Base-by-base conservation (phyloP, 495 filamentous ascomycete genomes). In the Penicillium maclennaniae region DNA sequence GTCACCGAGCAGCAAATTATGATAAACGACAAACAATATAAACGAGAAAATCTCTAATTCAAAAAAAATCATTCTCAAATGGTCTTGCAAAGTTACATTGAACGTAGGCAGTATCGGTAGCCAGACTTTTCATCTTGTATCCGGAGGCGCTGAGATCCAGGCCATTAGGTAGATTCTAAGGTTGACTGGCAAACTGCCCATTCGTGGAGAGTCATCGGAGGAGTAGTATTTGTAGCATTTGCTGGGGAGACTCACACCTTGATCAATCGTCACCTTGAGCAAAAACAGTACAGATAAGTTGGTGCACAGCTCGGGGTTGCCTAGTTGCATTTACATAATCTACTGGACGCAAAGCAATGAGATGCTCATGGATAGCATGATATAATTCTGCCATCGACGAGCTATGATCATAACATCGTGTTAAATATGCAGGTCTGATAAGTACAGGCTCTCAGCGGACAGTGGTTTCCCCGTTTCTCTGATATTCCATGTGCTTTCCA, bases 391-490 rank as follows among this genome's bases (percentile, higher is more conserved):
- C 3, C 42, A 45, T 37, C 17, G 25, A 40, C 21, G 28, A 43
- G 39, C 42, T 43, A 52, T 55, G 48, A 60, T 63, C 60, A 57
- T 60, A 54, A 63, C 41, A 50, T 63, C 60, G 48, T 63, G 44
- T 41, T 51, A 51, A 44, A 46, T 54, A 53, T 55, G 49, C 49
- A 52, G 26, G 14, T 44, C 21, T n/a, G 15, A 40, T 6, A 20
- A 40, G 20, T 19, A 40, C 1, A 10, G 7, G 38, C 16, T 2
- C 16, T 39, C 15, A 39, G 8, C 10, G 14, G 37, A 19, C 14
- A 39, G 10, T 4, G 8, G 2, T 7, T 12, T 31, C 9, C 27
- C 3, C 3, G 16, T n/a, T 8, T n/a, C 19, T 20, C 38, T 10
- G 4, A 40, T 40, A 40, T 14, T 9, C 20, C 38, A 19, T 7